Conservation (phyloP, 2,329 filamentous ascomycete species). For the Arthrobotrys conoides region DNA sequence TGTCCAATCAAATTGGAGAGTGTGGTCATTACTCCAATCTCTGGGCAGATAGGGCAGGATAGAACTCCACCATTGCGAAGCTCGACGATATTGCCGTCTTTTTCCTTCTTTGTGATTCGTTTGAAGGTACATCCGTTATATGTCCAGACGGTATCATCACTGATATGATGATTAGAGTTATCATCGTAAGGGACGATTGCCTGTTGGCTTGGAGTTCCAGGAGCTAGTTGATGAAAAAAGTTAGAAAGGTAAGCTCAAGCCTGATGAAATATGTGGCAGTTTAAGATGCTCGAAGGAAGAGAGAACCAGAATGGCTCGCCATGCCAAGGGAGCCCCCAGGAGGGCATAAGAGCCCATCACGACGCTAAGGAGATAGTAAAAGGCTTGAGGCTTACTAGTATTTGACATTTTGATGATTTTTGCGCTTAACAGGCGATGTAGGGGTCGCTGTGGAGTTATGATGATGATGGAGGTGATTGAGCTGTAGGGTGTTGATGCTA, state of each 20-base stretch:
- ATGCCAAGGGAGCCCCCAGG: neutral
- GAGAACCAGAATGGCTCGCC: neutral
- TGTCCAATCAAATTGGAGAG: constrained; percentile 38
- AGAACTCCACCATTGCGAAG: constrained; percentile 36
- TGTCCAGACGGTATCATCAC: constrained; percentile 19
- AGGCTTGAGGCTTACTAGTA: neutral
- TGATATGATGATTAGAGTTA: neutral
- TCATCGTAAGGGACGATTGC: neutral
- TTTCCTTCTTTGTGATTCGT: constrained; percentile 36
- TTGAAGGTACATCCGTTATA: constrained; percentile 46
- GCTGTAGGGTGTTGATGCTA: neutral
- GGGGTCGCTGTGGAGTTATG: neutral
- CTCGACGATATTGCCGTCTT: constrained; percentile 18
- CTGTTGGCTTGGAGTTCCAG: neutral
- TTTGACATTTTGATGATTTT: constrained; percentile 4
- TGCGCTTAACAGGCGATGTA: neutral
- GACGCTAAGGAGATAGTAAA: neutral
- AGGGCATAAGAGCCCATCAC: neutral
- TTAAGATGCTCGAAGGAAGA: neutral
- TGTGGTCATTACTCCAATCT: constrained; percentile 18
- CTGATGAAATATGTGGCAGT: neutral
- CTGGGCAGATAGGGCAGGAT: constrained; percentile 33
- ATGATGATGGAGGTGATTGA: neutral
- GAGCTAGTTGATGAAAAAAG: neutral
- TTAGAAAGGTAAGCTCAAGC: neutral